Conservation (phyloP, 192 early-diverging fungal genomes). For the Dispira simplex region DNA sequence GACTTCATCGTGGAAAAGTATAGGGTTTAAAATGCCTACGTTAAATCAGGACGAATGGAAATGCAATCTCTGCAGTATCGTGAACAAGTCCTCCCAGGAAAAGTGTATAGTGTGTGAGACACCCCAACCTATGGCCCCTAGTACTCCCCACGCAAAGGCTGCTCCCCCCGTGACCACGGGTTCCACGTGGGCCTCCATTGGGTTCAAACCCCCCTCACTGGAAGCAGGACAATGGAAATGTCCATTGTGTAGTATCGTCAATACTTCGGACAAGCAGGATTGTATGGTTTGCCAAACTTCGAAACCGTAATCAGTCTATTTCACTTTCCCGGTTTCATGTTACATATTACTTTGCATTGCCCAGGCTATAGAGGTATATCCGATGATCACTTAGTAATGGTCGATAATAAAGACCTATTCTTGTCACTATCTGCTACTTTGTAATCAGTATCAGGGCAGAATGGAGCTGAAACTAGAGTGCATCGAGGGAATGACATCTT, state of each 20-base stretch:
- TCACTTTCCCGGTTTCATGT: no score
- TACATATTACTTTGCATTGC: no score
- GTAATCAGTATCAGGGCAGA: no score
- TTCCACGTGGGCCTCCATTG: constrained; percentile 9
- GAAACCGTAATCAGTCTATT: not conserved
- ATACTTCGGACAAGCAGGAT: not conserved
- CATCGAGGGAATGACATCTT: no score
- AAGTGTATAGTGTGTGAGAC: constrained; percentile 19
- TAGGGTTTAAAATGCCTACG: not conserved
- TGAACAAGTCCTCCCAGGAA: constrained; percentile 10
- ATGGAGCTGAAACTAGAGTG: no score
- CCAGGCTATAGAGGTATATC: no score
- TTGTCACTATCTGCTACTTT: no score
- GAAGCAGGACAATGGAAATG: not conserved
- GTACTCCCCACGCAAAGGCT: not conserved
- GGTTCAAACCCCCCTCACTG: constrained; percentile 1
- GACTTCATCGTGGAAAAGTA: not conserved
- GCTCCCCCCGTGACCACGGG: constrained; percentile 2
- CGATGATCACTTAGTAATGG: no score
- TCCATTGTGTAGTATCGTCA: not conserved
- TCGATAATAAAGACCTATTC: no score
- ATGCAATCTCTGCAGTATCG: constrained; percentile 18
- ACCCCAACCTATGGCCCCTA: constrained; percentile 13
- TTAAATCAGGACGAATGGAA: constrained; percentile 14
- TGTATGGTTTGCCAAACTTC: not conserved